Evolutionary conservation across 2,329 filamentous ascomycete genomes (phyloP).

Genomic region (Fusarium equiseti): DNA sequence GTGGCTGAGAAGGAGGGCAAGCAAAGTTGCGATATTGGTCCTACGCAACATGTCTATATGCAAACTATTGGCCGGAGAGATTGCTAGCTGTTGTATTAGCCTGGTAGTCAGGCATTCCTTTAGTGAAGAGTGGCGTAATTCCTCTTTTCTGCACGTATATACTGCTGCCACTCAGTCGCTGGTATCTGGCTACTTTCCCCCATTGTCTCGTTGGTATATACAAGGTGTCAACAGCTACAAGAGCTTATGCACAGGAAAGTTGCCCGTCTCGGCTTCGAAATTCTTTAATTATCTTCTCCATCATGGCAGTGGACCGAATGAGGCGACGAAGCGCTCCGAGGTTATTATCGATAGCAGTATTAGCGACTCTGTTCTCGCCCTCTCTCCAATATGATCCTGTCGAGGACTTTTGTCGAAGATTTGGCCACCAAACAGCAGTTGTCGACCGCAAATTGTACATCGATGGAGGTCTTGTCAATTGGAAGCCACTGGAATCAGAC

Average conservation of each 20-base stretch:
- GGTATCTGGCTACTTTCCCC: not conserved
- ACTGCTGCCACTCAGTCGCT: not conserved
- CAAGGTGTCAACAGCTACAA: not conserved
- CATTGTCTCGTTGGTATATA: not conserved
- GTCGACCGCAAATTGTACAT: slow-evolving; percentile 5
- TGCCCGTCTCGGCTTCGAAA: not conserved
- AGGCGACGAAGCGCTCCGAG: fast-evolving
- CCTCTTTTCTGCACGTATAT: not conserved
- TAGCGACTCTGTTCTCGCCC: fast-evolving
- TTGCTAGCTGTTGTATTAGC: not conserved
- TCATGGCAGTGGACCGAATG: not conserved
- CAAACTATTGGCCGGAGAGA: not conserved
- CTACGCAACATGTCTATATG: not conserved
- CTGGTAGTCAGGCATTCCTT: not conserved
- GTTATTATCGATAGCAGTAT: not conserved
- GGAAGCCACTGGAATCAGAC: not conserved
- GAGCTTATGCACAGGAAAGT: not conserved
- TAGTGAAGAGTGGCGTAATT: not conserved
- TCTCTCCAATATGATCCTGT: not conserved
- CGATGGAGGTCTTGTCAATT: slow-evolving; percentile 2
- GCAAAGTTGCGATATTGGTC: not conserved
- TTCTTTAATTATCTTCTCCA: fast-evolving
- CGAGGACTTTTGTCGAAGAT: slow-evolving; percentile 5
- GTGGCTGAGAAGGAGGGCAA: not conserved
- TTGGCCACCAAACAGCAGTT: slow-evolving; percentile 6